Evolutionary conservation across 345 rosid species (phyloP), one percentile per base, ranked within the genome.

Genomic region (Aquilaria malaccensis): DNA sequence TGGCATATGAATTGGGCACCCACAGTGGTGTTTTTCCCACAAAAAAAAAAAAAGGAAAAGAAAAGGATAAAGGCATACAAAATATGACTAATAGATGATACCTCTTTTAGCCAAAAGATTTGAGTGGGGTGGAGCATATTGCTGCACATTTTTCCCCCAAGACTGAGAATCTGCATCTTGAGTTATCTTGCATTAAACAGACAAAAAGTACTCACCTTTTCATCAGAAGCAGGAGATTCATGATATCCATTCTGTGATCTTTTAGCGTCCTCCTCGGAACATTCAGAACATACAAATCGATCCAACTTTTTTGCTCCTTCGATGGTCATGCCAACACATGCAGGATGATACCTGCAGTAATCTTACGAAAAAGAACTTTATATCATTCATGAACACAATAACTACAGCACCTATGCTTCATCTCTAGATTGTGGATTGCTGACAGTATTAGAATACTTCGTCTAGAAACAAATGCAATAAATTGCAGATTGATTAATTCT

Each of bases 311-410:
- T 86, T 9, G 95, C 86, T 70, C 82, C 90, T 70, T 86, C 93
- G 70, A 82, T 82, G 3, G 87, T 83, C 95, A 85, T 82, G 68
- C 83, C 88, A 56, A 83, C 89, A 75, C 96, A 92, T 13, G 86
- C 86, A 57, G 98, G 96, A 74, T 92, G 96, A 71, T 83, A 88
- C 95, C 98, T 92, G 64, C 57, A 72, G 45, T 50, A 37, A 74
- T 53, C 56, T 29, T 11, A 65, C 33, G 22, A 22, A 50, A 45
- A 30, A 37, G 10, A 55, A 47, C n/a, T 58, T 29, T 50, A 22
- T 53, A 31, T 51, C 14, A 49, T 10, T 15, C 13, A 62, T 32
- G 33, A 59, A 29, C 48, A 31, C 32, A 13, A 55, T 15, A 30
- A 22, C 22, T 13, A 50, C 53, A 60, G 29, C 13, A 55, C 13